Percentiles rank a stretch among this genome's conserved stretches.
Evolutionary conservation across 768 basidiomycete genomes (phyloP).

Genomic region (Pisolithus tinctorius): DNA sequence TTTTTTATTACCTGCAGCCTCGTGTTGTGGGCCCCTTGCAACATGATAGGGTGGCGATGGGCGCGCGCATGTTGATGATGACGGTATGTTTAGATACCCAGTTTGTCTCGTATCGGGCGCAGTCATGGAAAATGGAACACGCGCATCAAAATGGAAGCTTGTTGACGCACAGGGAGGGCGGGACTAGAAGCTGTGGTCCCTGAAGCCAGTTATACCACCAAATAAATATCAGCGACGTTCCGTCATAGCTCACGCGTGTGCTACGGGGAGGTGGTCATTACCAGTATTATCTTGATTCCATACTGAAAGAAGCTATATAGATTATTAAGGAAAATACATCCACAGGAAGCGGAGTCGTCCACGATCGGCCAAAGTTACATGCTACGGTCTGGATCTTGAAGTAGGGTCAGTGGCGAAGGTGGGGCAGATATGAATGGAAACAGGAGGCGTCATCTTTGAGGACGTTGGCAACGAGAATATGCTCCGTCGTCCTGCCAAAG

Average conservation of each 20-base stretch:
- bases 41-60: background rate
- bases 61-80: constrained; percentile 1
- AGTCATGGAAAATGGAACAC: constrained; percentile 26
- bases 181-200: constrained; percentile 13
- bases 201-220: constrained; percentile 12
- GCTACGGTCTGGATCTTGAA: constrained; percentile 23
- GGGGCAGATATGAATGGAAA: constrained; percentile 12
- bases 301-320: background rate
- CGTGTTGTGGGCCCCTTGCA: background rate
- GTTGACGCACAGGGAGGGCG: constrained; percentile 18
- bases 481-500: background rate
- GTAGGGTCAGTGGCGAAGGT: constrained; percentile 16
- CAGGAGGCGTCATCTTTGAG: constrained; percentile 20
- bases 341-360: constrained; percentile 9
- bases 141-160: constrained; percentile 33
- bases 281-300: background rate
- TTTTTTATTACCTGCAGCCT: background rate
- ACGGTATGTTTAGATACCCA: constrained; percentile 5
- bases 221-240: background rate
- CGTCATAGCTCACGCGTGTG: background rate
- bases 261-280: background rate
- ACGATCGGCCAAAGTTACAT: constrained; percentile 17
- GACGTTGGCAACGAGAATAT: background rate
- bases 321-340: background rate
- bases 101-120: constrained; percentile 20